Conservation (phyloP, 78 protist genomes). For the Dictyostelium discoideum region dicty_2.7 NC_007088.5:5082001-5082500, state of each 20-base stretch:
- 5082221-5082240: slow-evolving; percentile 22
- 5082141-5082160: slow-evolving; percentile 50
- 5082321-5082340: slow-evolving; percentile 46
- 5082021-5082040: slow-evolving; percentile 37
- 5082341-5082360: slow-evolving; percentile 53
- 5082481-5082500: slow-evolving; percentile 39
- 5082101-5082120: slow-evolving; percentile 11
- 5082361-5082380: slow-evolving; percentile 17
- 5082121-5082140: slow-evolving; percentile 51
- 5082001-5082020: slow-evolving; percentile 39
- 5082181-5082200: slow-evolving; percentile 57
- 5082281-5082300: neutral
- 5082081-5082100: slow-evolving; percentile 31
- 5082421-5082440: slow-evolving; percentile 69
- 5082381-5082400: slow-evolving; percentile 40
- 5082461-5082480: neutral
- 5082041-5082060: slow-evolving; percentile 24
- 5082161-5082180: slow-evolving; percentile 27
- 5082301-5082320: neutral
- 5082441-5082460: slow-evolving; percentile 41
- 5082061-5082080: slow-evolving; percentile 50
- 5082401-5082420: slow-evolving; percentile 53
- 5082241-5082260: slow-evolving; percentile 2
- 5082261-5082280: neutral
- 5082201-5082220: slow-evolving; percentile 49